phyloP scores from a whole-genome alignment of 495 filamentous ascomycete genomes.

The Podospora pseudopauciseta region DNA sequence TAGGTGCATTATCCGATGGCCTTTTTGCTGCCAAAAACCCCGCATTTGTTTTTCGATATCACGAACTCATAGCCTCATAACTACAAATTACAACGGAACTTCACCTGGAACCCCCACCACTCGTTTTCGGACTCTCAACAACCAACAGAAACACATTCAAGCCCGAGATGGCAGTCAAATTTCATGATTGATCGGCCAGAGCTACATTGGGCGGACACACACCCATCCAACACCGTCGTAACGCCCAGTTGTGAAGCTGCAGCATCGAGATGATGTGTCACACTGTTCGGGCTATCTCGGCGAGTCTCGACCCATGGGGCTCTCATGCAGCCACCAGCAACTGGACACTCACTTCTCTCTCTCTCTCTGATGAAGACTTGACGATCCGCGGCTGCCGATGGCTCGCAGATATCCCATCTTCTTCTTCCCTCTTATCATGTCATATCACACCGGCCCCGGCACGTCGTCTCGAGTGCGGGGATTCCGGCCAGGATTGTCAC shows the following conservation, averaged over 20 bases:
- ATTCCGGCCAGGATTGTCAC: no score
- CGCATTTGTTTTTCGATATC: slow-evolving; percentile 1
- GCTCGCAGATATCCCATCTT: no score
- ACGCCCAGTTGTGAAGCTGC: not conserved
- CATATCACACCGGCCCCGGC: not conserved
- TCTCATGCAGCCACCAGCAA: slow-evolving; percentile 7
- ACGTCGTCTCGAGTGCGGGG: not conserved
- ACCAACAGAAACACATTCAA: not conserved
- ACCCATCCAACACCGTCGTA: not conserved
- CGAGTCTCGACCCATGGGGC: slow-evolving; percentile 6
- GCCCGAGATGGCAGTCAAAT: not conserved
- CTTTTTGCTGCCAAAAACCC: not conserved
- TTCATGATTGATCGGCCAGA: slow-evolving; percentile 1
- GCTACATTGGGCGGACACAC: not conserved
- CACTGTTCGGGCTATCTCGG: not conserved
- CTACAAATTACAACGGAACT: not conserved
- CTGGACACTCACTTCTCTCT: not conserved
- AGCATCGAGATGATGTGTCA: slow-evolving; percentile 14
- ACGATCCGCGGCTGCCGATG: no score
- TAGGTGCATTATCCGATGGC: slow-evolving; percentile 34
- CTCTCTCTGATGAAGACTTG: no score
- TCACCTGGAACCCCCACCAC: not conserved
- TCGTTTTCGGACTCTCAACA: not conserved
- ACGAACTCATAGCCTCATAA: not conserved
- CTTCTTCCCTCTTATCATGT: not conserved